A percentile compares a stretch with the other conserved stretches of the same genome.
Evolutionary conservation across 2,329 filamentous ascomycete species (phyloP).

Genomic region (Cercospora janseana): DNA sequence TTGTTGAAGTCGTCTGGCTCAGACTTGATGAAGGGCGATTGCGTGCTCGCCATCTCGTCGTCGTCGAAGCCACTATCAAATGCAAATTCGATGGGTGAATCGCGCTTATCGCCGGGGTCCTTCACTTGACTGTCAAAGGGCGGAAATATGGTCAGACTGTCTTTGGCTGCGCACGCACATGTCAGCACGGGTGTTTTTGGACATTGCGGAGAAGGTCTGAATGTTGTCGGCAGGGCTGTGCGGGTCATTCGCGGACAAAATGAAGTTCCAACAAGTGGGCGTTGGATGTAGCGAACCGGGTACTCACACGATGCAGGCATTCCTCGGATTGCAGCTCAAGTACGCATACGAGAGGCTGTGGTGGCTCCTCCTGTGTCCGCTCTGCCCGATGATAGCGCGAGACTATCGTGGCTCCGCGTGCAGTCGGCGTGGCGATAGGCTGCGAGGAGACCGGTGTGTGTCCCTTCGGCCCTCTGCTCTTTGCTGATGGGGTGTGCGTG

Average conservation of each 20-base stretch:
- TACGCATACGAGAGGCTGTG: conserved; percentile 24
- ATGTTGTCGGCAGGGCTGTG: no score
- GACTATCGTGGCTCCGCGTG: conserved; percentile 18
- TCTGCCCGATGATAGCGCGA: conserved; percentile 20
- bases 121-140: conserved; percentile 35
- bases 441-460: conserved; percentile 14
- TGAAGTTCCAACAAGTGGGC: neutral
- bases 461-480: conserved; percentile 21
- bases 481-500: conserved; percentile 14
- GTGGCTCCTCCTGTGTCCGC: conserved; percentile 20
- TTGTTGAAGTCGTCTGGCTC: conserved; percentile 61
- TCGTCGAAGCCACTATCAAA: conserved; percentile 33
- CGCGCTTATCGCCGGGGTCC: conserved; percentile 33
- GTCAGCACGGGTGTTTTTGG: conserved; percentile 21
- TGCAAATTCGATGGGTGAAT: conserved; percentile 38
- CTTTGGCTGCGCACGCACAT: conserved; percentile 21
- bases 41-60: conserved; percentile 53
- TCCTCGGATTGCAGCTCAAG: conserved; percentile 28
- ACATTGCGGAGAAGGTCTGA: no score
- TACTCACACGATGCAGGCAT: conserved; percentile 35
- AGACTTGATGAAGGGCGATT: conserved; percentile 62
- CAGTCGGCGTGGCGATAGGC: conserved; percentile 3
- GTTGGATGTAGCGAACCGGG: conserved; percentile 27
- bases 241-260: neutral
- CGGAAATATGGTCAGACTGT: conserved; percentile 37